Evolutionary conservation across 257 asterid genomes (phyloP), one percentile per base, ranked within the genome.

Genomic region (Phtheirospermum japonicum): DNA sequence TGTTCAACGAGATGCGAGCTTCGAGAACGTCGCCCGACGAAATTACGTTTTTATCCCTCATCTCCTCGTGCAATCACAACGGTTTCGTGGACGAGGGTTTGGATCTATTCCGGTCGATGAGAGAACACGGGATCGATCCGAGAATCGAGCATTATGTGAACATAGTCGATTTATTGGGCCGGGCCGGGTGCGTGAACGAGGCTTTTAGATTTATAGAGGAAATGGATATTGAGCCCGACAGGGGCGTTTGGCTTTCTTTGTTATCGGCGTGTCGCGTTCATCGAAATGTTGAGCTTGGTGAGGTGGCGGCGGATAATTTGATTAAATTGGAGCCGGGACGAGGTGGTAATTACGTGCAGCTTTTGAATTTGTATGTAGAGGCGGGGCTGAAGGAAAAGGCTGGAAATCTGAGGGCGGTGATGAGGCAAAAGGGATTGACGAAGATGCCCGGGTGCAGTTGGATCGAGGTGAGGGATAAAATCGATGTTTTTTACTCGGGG

Each of bases 401-500:
- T 7, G 91, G 91, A 14, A 64, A 77, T 10, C 58, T 92, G 80
- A 83, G 99, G 81, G 73, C 55, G 32, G 12, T 64, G 68, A 80
- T 85, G 95, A 89, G 73, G 79, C 76, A 79, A 66, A 79, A 66
- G 68, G 99, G 96, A 30, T 50, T 85, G 56, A 70, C 36, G 66
- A 92, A 92, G 86, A 30, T 54, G 11, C 95, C 96, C 0, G 99
- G 97, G 17, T 87, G 90, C 68, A 90, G 97, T 70, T 90, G 97
- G 97, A 79, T 90, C 34, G 96, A 87, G 80, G 79, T 79, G 40
- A 82, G 72, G 64, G 71, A 79, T 74, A 72, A 78, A 66, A 79
- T 80, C 32, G 83, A 80, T 26, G 83, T 80, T 59, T 90, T 90
- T 71, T 87, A 67, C 79, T 87, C 97, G 0, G 87, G 95, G 28